Base-by-base conservation (phyloP, 192 early-diverging fungal genomes). In the Physocladia obscura region DNA sequence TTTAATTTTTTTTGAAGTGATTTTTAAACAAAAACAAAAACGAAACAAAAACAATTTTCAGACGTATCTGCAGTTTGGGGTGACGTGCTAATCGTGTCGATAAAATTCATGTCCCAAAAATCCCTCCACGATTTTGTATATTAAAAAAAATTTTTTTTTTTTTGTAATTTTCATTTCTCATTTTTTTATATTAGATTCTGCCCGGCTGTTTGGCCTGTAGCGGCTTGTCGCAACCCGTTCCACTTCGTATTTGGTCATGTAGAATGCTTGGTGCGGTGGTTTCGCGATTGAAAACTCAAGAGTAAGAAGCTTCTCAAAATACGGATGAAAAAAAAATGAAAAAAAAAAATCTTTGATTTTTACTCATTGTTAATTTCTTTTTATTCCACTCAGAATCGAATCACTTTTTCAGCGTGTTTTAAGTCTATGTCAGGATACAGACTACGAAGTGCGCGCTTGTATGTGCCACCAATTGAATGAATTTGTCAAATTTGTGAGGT, bases 351-450 rank as follows among this genome's bases (percentile, higher is more conserved):
- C n/a, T n/a, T n/a, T n/a, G n/a, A n/a, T n/a, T n/a, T n/a, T n/a
- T n/a, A n/a, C n/a, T n/a, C n/a, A n/a, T n/a, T n/a, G n/a, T n/a
- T n/a, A n/a, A 73, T 8, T 73, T 57, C 21, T 37, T 2, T 0
- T 57, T 77, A 52, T 49, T 36, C 19, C n/a, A 70, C 67, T 54
- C 35, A 55, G 49, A 13, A 67, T 76, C 36, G 56, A 70, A 36
- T 29, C 74, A 24, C 49, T 79, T n/a, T 73, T 84, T 34, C 76
- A 55, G 0, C 77, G 70, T 58, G 79, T 76, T 15, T 51, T 73
- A 32, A 39, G 57, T 19, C 65, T 84, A 19, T 84, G 83, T 57
- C 81, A 84, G 57, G 83, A 84, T 61, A 84, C 82, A 2, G 82
- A 84, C 55, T 78, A 77, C 35, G 83, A 84, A 72, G 83, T 84